phyloP scores from a whole-genome alignment of 768 basidiomycete genomes.

The Tricholoma saponaceum region DNA sequence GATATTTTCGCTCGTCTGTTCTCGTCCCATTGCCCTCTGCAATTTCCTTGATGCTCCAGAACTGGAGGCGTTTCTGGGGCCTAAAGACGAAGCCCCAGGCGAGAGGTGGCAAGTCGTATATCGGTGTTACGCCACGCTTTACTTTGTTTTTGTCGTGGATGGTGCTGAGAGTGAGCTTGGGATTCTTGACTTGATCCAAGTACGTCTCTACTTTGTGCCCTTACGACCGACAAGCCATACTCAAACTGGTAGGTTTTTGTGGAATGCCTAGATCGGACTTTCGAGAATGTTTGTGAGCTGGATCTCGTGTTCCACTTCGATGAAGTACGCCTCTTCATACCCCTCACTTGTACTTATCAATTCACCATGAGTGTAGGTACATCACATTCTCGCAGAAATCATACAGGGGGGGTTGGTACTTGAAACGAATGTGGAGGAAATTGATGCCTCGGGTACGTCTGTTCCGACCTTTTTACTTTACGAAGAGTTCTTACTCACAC shows the following conservation, averaged over 20 bases:
- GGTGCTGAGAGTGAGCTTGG: constrained; percentile 96
- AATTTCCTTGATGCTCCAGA: constrained; percentile 96
- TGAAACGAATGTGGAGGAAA: constrained; percentile 91
- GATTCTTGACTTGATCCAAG: constrained; percentile 94
- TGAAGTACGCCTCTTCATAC: constrained; percentile 52
- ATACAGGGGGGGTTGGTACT: constrained; percentile 96
- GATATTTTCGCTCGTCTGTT: constrained; percentile 86
- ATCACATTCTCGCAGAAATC: constrained; percentile 93
- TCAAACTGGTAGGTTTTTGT: constrained; percentile 76
- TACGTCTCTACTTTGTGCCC: constrained; percentile 29
- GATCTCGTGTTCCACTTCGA: constrained; percentile 99
- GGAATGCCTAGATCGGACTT: constrained; percentile 91
- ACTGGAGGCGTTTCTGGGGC: constrained; percentile 69
- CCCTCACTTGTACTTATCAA: not conserved
- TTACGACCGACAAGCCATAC: not conserved
- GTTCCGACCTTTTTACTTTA: not conserved
- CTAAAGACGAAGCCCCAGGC: constrained; percentile 41
- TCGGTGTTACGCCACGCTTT: constrained; percentile 91
- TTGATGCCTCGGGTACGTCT: constrained; percentile 60
- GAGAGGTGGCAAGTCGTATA: constrained; percentile 88
- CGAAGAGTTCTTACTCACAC: constrained; percentile 6
- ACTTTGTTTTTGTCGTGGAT: constrained; percentile 97
- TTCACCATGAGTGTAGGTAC: constrained; percentile 55
- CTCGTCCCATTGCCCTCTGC: constrained; percentile 80
- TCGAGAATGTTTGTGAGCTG: constrained; percentile 97